phyloP scores from a whole-genome alignment of 768 basidiomycete genomes.

The Mycena galopus region DNA sequence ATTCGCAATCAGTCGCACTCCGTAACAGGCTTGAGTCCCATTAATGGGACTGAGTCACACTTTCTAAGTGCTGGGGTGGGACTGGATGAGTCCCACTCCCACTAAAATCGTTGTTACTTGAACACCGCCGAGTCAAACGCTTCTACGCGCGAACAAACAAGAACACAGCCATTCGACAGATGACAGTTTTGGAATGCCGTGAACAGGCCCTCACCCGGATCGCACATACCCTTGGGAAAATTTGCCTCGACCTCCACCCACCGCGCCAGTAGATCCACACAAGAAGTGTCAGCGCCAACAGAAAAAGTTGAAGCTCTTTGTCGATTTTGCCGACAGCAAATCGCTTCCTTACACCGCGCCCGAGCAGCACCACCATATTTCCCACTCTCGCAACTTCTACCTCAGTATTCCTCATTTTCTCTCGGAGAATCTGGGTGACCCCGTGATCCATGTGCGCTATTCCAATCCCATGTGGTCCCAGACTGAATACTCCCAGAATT shows the following conservation, averaged over 20 bases:
- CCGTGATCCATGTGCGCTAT: neutral
- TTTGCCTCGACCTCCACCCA: neutral
- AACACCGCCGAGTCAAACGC: slow-evolving; percentile 50
- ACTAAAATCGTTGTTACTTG: too few relatives aligned
- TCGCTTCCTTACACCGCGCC: slow-evolving; percentile 19
- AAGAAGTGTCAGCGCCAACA: too few relatives aligned
- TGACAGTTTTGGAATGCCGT: slow-evolving; percentile 36
- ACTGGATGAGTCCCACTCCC: too few relatives aligned
- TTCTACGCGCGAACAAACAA: slow-evolving; percentile 50
- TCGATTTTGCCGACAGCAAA: slow-evolving; percentile 3
- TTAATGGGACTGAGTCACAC: too few relatives aligned
- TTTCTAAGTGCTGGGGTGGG: too few relatives aligned
- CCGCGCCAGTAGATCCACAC: too few relatives aligned
- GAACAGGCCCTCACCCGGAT: slow-evolving; percentile 23
- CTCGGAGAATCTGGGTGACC: neutral
- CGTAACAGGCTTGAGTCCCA: too few relatives aligned
- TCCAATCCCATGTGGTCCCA: neutral
- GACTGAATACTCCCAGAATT: slow-evolving; percentile 34
- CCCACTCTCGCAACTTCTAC: slow-evolving; percentile 15
- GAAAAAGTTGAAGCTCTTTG: neutral
- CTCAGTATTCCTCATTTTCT: neutral
- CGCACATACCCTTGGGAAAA: neutral
- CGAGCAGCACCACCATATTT: slow-evolving; percentile 27
- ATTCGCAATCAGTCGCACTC: too few relatives aligned
- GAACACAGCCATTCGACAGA: slow-evolving; percentile 33